Base-by-base conservation (phyloP, 1,284 basidiomycete genomes). In the Laetiporus sulphureus region DNA sequence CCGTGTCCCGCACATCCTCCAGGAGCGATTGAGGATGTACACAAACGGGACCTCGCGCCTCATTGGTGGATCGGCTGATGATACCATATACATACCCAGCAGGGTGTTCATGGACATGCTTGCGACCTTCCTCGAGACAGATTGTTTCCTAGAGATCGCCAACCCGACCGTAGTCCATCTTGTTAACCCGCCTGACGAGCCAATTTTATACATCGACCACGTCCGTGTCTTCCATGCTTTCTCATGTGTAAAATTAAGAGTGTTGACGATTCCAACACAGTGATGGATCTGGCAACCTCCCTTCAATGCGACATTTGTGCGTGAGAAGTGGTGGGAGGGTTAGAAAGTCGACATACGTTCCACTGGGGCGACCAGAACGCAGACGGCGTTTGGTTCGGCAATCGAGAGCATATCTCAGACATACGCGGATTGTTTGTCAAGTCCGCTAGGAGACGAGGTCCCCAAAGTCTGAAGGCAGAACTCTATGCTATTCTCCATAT, bases 271-370 rank as follows among this genome's bases (percentile, higher is more conserved):
- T n/a, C n/a, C n/a, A n/a, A n/a, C n/a, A 6, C 36, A 72, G 68
- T 71, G 67, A 66, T 73, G 71, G 71, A 72, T 73, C 36, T 69
- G 66, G 57, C 50, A 65, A n/a, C 63, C 64, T 5, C 72, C 71
- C 12, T 66, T 70, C 41, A 65, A 72, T 37, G 59, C 66, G 7
- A 56, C 60, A 8, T 74, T 71, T 46, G 71, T 73, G 40, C 62
- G 71, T 13, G 57, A 68, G 33, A 62, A 67, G 40, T 73, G 72
- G 72, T 51, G 45, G 0, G 55, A 63, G 38, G 70, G 68, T 1
- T 62, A 58, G 41, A 68, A 73, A 42, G 72, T 75, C 10, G 72
- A 73, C 72, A 75, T 48, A 66, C 68, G 0, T 73, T 72, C 46
- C 67, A 69, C 45, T 71, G 72, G 68, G 67, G 67, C 1, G 68